Percentiles rank a stretch among this genome's conserved stretches.
These are phyloP conservation scores for Mycena sanguinolenta DNA, from an alignment of 768 basidiomycete species.

Conservation along the genomic window DNA sequence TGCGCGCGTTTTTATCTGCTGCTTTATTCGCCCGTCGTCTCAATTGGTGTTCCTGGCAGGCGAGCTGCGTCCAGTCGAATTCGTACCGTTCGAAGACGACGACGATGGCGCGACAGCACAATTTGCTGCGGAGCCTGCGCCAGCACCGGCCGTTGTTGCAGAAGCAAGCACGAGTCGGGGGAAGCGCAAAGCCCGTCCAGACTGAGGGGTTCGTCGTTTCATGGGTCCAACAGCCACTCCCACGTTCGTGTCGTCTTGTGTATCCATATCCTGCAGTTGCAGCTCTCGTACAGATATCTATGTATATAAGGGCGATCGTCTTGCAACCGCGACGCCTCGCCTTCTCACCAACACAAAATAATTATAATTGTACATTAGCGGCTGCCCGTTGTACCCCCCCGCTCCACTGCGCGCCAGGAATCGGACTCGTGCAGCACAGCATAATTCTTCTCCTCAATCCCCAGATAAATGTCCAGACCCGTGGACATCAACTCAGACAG, in stretches of 20 bases:
- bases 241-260: too few relatives aligned
- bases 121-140: conserved; percentile 11
- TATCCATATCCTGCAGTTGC: too few relatives aligned
- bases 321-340: too few relatives aligned
- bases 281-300: too few relatives aligned
- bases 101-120: conserved; percentile 56
- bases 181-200: conserved; percentile 68
- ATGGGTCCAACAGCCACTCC: too few relatives aligned
- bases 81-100: conserved; percentile 70
- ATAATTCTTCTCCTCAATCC: neutral
- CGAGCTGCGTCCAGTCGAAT: conserved; percentile 69
- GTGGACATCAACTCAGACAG: neutral
- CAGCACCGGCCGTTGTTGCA: conserved; percentile 42
- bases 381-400: too few relatives aligned
- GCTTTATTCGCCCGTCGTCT: conserved; percentile 26
- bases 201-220: conserved; percentile 15
- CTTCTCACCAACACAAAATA: too few relatives aligned
- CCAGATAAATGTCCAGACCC: neutral
- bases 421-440: neutral
- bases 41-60: conserved; percentile 54
- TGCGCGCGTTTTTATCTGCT: conserved; percentile 52
- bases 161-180: conserved; percentile 64
- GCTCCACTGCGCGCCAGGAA: neutral
- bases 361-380: too few relatives aligned
- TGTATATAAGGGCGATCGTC: too few relatives aligned